These are phyloP conservation scores for Suillus placidus DNA, from an alignment of 768 basidiomycete genomes.

Conservation along the genomic window DNA sequence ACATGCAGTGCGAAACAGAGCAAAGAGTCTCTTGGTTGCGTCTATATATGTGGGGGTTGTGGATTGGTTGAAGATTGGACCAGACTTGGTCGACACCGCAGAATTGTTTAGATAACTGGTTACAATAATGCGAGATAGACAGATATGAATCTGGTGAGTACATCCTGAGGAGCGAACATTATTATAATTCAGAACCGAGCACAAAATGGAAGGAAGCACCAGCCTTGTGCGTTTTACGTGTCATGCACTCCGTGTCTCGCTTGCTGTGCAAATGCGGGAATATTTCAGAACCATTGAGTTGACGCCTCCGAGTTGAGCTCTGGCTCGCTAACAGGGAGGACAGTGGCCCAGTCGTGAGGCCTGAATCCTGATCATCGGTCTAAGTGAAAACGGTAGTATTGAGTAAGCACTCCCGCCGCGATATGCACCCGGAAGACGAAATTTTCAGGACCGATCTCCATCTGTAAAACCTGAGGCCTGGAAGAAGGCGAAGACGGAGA, in stretches of 20 bases:
- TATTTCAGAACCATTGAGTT: neutral
- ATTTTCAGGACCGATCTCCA: too few relatives aligned
- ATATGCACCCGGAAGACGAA: too few relatives aligned
- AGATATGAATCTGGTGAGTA: neutral
- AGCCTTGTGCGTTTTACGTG: neutral
- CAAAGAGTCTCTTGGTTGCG: neutral
- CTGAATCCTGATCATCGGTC: too few relatives aligned
- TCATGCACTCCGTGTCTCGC: neutral
- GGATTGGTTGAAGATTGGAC: conserved; percentile 1
- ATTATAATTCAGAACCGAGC: too few relatives aligned
- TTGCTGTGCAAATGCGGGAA: neutral
- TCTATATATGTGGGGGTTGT: neutral
- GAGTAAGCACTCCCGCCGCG: too few relatives aligned
- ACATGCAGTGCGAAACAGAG: neutral
- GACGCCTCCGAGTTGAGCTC: neutral
- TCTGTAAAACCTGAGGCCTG: too few relatives aligned
- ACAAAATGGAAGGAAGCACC: neutral
- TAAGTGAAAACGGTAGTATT: too few relatives aligned
- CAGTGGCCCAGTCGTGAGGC: neutral
- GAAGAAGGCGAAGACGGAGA: too few relatives aligned
- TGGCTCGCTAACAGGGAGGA: neutral
- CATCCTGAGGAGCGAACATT: neutral
- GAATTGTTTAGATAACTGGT: too few relatives aligned
- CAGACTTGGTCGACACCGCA: neutral
- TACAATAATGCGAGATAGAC: neutral